Conservation (phyloP, 1,139 yeast species). For the Diutina mesorugosa region DNA sequence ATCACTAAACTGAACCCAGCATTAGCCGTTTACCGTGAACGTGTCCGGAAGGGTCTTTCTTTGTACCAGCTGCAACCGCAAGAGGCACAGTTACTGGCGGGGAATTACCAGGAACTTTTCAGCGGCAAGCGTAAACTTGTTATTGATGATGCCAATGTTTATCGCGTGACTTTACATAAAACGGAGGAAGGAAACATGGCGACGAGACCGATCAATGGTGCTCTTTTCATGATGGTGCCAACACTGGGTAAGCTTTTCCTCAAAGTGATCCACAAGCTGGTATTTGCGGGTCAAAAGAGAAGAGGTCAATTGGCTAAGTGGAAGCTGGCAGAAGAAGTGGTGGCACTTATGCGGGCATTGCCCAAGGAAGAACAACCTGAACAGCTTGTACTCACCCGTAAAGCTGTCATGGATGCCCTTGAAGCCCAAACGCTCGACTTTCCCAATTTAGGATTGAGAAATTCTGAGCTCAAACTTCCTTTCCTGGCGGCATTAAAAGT, state of each 20-base stretch:
- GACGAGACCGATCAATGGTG: slow-evolving; percentile 90
- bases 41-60: slow-evolving; percentile 89
- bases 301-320: slow-evolving; percentile 90
- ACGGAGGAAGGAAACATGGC: slow-evolving; percentile 91
- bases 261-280: slow-evolving; percentile 85
- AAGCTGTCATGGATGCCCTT: slow-evolving; percentile 86
- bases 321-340: slow-evolving; percentile 98
- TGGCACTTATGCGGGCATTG: slow-evolving; percentile 76
- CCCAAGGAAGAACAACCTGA: slow-evolving; percentile 94
- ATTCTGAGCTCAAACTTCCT: slow-evolving; percentile 82
- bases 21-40: slow-evolving; percentile 76
- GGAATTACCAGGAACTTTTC: slow-evolving; percentile 82
- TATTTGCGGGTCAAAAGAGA: slow-evolving; percentile 96
- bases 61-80: slow-evolving; percentile 89
- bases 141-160: slow-evolving; percentile 87
- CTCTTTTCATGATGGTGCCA: slow-evolving; percentile 81
- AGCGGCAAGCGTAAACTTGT: slow-evolving; percentile 73
- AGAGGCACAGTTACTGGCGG: slow-evolving; percentile 81
- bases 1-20: slow-evolving; percentile 96
- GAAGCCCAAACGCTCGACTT: slow-evolving; percentile 96
- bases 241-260: slow-evolving; percentile 79
- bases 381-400: slow-evolving; percentile 80
- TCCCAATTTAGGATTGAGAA: slow-evolving; percentile 82
- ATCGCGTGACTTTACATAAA: slow-evolving; percentile 84
- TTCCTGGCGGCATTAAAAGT: slow-evolving; percentile 79